These are phyloP conservation scores for Phoma sp. DNA, from an alignment of 2,329 filamentous ascomycete species.

Conservation along the genomic window DNA sequence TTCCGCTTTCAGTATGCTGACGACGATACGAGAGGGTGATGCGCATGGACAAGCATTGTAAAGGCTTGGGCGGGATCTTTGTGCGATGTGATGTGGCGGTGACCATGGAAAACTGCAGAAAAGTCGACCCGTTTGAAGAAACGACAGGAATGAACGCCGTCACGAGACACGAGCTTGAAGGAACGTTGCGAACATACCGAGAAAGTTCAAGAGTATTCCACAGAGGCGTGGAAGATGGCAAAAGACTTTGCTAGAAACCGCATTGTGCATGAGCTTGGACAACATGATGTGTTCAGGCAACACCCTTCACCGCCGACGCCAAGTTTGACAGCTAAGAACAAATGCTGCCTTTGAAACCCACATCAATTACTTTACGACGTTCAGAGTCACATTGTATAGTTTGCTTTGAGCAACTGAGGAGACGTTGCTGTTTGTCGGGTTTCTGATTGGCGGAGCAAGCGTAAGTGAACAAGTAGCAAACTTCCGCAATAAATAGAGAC, in stretches of 20 bases:
- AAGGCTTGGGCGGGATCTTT: not conserved
- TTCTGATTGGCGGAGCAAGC: conserved; percentile 12
- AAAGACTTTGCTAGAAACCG: not conserved
- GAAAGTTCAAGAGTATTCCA: not conserved
- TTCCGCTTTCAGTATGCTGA: conserved; percentile 12
- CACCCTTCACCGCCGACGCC: conserved; percentile 2
- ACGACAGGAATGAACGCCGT: not conserved
- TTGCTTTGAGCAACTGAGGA: conserved; percentile 1
- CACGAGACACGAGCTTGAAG: not conserved
- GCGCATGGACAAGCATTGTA: conserved; percentile 2
- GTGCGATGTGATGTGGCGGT: conserved; percentile 5
- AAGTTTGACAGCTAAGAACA: conserved; percentile 2
- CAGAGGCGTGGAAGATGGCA: not conserved
- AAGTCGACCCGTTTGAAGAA: not conserved
- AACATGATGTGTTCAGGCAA: not conserved
- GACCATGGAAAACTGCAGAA: conserved; percentile 5
- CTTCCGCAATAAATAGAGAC: conserved; percentile 1
- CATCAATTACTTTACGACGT: not conserved
- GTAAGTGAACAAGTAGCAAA: conserved; percentile 1
- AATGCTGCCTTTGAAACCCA: not conserved
- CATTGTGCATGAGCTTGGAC: not conserved
- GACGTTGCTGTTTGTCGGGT: not conserved
- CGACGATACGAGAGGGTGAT: conserved; percentile 1
- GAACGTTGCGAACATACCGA: not conserved
- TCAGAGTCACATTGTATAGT: not conserved